phyloP scores from a whole-genome alignment of 371 early-diverging fungal genomes.

The Fennellomyces sp. region DNA sequence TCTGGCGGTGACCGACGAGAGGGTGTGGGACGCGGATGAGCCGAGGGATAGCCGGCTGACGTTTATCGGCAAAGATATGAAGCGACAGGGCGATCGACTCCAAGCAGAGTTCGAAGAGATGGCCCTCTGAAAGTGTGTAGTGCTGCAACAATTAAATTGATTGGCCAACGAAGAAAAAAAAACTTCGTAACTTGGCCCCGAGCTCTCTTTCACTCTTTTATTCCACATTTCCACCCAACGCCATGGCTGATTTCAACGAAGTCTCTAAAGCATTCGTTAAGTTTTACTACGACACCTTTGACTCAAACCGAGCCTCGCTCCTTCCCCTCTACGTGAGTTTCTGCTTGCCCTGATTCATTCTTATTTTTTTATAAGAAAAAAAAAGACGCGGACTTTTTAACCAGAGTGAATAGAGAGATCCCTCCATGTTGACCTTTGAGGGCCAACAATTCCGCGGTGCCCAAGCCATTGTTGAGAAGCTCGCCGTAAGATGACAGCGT shows the following conservation, averaged over 20 bases:
- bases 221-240: not conserved
- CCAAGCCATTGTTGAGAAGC: constrained; percentile 72
- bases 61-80: constrained; percentile 34
- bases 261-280: constrained; percentile 76
- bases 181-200: not conserved
- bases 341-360: not conserved
- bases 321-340: constrained; percentile 81
- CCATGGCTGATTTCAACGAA: constrained; percentile 44
- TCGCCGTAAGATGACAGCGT: constrained; percentile 82
- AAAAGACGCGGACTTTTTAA: not conserved
- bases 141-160: too few species aligned
- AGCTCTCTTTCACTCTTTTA: not conserved
- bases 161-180: too few species aligned
- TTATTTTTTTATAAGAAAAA: not conserved
- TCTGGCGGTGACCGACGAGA: constrained; percentile 17
- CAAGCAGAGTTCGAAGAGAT: constrained; percentile 21
- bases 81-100: constrained; percentile 14
- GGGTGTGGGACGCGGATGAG: constrained; percentile 24
- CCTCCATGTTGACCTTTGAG: constrained; percentile 90
- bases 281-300: constrained; percentile 89
- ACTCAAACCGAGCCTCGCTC: constrained; percentile 62
- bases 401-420: constrained; percentile 58
- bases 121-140: too few species aligned
- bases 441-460: constrained; percentile 66
- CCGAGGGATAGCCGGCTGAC: constrained; percentile 31